Conservation (phyloP, 371 early-diverging fungal genomes). For the Rhizopus microsporus region DNA sequence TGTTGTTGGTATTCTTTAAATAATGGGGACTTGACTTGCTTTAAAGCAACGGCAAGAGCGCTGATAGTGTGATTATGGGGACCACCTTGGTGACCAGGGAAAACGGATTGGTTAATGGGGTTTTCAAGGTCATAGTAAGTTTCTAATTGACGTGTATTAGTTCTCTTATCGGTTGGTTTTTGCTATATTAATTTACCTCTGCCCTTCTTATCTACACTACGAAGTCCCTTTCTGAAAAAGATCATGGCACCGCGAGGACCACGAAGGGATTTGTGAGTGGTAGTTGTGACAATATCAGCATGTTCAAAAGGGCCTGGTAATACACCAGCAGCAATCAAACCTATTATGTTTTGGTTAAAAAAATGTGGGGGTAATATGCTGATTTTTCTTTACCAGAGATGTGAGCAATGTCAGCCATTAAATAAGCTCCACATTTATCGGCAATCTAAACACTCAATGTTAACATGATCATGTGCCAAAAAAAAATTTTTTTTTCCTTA, state of each 20-base stretch:
- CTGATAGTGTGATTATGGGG: slow-evolving; percentile 99
- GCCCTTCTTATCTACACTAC: slow-evolving; percentile 84
- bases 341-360: not conserved
- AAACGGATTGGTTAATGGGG: slow-evolving; percentile 97
- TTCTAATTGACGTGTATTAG: not conserved
- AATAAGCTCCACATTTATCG: slow-evolving; percentile 83
- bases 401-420: slow-evolving; percentile 99
- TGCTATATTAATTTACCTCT: slow-evolving; percentile 41
- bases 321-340: slow-evolving; percentile 90
- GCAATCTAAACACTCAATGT: slow-evolving; percentile 64
- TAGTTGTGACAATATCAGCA: slow-evolving; percentile 99
- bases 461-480: slow-evolving; percentile 3
- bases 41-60: slow-evolving; percentile 96
- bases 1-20: slow-evolving; percentile 94
- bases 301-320: slow-evolving; percentile 92
- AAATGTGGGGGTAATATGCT: no score
- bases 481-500: slow-evolving; percentile 20
- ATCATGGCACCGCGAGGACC: slow-evolving; percentile 99
- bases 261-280: slow-evolving; percentile 99
- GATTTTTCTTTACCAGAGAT: slow-evolving; percentile 59
- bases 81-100: slow-evolving; percentile 99
- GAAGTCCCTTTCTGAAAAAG: slow-evolving; percentile 85
- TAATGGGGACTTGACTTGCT: slow-evolving; percentile 92
- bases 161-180: slow-evolving; percentile 57
- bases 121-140: slow-evolving; percentile 76